Evolutionary conservation across 805 yeast species (phyloP), one percentile per base, ranked within the genome.

Genomic region (Metschnikowia kofuensis): DNA sequence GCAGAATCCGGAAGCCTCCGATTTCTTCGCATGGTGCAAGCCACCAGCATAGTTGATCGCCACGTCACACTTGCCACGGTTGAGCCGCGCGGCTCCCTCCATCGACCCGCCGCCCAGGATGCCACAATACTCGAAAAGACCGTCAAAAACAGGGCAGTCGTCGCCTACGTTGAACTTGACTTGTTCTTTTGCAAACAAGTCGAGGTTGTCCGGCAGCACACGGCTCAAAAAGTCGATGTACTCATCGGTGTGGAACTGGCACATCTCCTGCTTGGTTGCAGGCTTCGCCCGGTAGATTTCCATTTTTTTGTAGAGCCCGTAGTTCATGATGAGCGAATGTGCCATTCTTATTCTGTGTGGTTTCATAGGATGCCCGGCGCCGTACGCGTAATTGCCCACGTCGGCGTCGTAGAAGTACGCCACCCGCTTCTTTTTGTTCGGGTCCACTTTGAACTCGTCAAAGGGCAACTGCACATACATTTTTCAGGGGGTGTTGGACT

Each of bases 271-370:
- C 64, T 89, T 87, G 14, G 98, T 91, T 37, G 99, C 99, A 1
- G 98, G 97, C 67, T 90, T 91, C 38, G 98, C 97, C 44, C 97
- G 80, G 68, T 91, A 91, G 42, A 94, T 89, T 66, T 94, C 98
- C 97, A 94, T 92, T 70, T 92, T 87, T 68, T 91, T 89, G 74
- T 94, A 91, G 45, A 94, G 78, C 1, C 97, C 98, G 67, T 94
- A 94, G 70, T 92, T 91, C 96, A 94, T 92, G 56, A 94, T 88
- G 61, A 94, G 77, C 38, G 96, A 89, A 68, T 94, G 98, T 7
- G 98, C 96, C 96, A 94, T 91, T 82, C 98, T 86, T 72, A 94
- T 90, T 64, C 99, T 83, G 68, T 92, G 97, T 26, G 99, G 99
- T 66, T 94, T 94, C 99, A 94, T 94, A 37, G 97, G 97, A 68